phyloP scores from a whole-genome alignment of 108 stramenopile genomes.

The Cyclotella baltica region DNA sequence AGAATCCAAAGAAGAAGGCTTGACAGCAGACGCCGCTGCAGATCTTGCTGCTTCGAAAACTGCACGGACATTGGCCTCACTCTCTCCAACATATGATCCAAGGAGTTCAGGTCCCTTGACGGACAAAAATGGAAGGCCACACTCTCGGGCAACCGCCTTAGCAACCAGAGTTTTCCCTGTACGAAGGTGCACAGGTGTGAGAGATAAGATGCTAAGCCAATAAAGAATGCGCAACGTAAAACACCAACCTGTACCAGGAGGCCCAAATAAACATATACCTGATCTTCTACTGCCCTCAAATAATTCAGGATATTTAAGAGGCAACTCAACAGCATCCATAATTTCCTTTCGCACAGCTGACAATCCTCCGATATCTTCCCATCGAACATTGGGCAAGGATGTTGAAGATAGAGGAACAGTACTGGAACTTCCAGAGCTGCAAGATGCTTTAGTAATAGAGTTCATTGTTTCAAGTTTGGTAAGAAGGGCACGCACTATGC shows the following conservation, averaged over 20 bases:
- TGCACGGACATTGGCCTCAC: conserved; percentile 94
- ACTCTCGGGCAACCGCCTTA: conserved; percentile 98
- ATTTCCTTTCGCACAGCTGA: conserved; percentile 95
- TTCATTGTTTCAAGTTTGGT: conserved; percentile 30
- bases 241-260: conserved; percentile 85
- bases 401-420: conserved; percentile 51
- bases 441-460: conserved; percentile 23
- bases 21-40: conserved; percentile 52
- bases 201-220: not conserved
- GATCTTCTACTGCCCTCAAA: conserved; percentile 85
- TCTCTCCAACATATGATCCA: conserved; percentile 97
- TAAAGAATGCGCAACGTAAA: conserved; percentile 25
- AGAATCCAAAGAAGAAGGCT: conserved; percentile 33
- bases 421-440: conserved; percentile 29
- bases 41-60: conserved; percentile 81
- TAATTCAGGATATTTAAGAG: conserved; percentile 94
- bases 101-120: conserved; percentile 96
- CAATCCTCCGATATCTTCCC: conserved; percentile 97
- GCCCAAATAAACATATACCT: conserved; percentile 91
- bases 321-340: conserved; percentile 97
- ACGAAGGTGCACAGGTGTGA: not conserved
- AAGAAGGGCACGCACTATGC: conserved; percentile 32
- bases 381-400: conserved; percentile 76
- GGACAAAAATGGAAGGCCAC: conserved; percentile 93
- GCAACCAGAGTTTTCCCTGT: conserved; percentile 96